These are phyloP conservation scores for Phyllosticta citriasiana DNA, from an alignment of 2,329 filamentous ascomycete genomes.

Conservation along the genomic window DNA sequence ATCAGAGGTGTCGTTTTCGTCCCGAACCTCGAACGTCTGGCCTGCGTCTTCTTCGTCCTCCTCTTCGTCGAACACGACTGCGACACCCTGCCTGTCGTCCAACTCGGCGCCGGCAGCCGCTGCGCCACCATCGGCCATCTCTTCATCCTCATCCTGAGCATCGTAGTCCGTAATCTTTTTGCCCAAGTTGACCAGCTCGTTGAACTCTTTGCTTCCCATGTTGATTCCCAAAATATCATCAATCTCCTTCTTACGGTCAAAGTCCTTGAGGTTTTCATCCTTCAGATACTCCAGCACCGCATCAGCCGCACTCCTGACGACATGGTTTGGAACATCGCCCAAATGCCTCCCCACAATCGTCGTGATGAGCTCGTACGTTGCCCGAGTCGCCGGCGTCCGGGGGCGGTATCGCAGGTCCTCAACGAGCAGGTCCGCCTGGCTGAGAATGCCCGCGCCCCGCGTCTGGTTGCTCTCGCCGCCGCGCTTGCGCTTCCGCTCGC, in stretches of 20 bases:
- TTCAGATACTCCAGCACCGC: conserved; percentile 85
- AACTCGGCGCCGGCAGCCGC: conserved; percentile 58
- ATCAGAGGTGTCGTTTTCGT: conserved; percentile 69
- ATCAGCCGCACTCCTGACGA: conserved; percentile 88
- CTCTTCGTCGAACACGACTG: conserved; percentile 90
- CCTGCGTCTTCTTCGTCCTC: conserved; percentile 69
- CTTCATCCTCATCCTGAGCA: conserved; percentile 88
- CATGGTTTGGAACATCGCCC: conserved; percentile 85
- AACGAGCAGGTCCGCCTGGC: conserved; percentile 74
- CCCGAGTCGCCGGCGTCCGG: conserved; percentile 79
- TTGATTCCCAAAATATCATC: conserved; percentile 83
- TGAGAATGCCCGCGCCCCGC: conserved; percentile 67
- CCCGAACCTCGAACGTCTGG: conserved; percentile 75
- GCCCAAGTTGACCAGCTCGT: conserved; percentile 87
- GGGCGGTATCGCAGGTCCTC: conserved; percentile 90
- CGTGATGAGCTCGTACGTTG: conserved; percentile 88
- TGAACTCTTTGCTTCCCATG: conserved; percentile 84
- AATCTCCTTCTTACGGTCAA: conserved; percentile 96
- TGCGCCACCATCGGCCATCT: conserved; percentile 59
- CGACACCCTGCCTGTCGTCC: conserved; percentile 91
- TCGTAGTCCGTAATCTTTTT: conserved; percentile 99
- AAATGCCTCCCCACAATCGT: conserved; percentile 81
- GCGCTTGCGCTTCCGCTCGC: conserved; percentile 81
- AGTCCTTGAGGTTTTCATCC: conserved; percentile 90
- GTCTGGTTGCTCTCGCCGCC: conserved; percentile 59